Base-by-base conservation (phyloP, 768 basidiomycete species). In the Trichaptum fuscoviolaceum region DNA sequence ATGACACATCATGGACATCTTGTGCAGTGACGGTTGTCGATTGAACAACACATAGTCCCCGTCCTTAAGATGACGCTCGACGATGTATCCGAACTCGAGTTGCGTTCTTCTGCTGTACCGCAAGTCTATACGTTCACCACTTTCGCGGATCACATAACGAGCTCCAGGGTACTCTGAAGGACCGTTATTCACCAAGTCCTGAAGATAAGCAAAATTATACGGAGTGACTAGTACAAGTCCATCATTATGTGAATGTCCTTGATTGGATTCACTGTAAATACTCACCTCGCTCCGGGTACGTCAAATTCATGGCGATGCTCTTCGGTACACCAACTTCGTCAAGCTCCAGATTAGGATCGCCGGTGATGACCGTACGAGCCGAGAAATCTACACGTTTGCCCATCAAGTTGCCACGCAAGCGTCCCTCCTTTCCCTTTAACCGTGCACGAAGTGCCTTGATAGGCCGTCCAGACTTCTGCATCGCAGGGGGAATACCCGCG, bases 1-100 rank as follows among this genome's bases (percentile, higher is more conserved):
- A 80, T 99, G 97, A 77, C 93, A 93, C 97, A 99, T 99, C 97
- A 99, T 99, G 83, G 95, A 96, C 97, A 99, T 99, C 78, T 99
- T 99, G 78, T 99, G 97, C 77, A 99, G 78, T 84, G 89, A 92
- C 12, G 97, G 97, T 75, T 99, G 97, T 64, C 97, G 96, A 77
- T 99, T 99, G 82, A 99, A 99, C 64, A 99, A 80, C 24, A 98
- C 92, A 70, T 82, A 95, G 73, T 99, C 97, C 83, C 96, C 97
- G 74, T 99, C 95, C 80, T 94, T 96, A 69, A 99, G 77, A 80
- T 99, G 97, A 24, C 97, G 83, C 78, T 99, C 97, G 1, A 99
- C 96, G 63, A 99, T 92, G 96, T 96, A 99, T 0, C 97, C 97
- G 73, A 95, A 98, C 74, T 98, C 95, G 65, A 99, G 81, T 75